A percentile compares a stretch with the other conserved stretches of the same genome.
Evolutionary conservation across 306 rosid species (phyloP).

Genomic region (Rosa rugosa): DNA sequence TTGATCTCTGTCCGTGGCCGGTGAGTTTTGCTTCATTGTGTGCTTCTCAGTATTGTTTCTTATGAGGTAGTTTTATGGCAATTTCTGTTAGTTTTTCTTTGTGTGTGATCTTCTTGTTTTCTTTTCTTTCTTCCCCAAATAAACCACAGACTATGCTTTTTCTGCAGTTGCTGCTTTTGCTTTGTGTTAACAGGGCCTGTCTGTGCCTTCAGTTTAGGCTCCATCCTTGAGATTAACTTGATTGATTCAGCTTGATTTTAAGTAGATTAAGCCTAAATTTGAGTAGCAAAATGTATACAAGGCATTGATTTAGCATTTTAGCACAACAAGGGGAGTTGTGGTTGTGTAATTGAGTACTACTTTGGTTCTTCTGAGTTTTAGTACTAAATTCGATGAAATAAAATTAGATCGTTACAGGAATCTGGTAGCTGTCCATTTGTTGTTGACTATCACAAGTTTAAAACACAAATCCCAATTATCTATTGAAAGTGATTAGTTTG

Average conservation of each 20-base stretch:
- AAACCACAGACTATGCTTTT: not conserved
- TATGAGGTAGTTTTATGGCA: constrained; percentile 7
- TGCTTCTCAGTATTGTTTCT: not conserved
- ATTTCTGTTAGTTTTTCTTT: not conserved
- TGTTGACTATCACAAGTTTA: constrained; percentile 1
- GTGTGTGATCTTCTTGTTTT: not conserved
- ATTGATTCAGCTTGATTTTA: not conserved
- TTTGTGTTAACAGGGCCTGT: not conserved
- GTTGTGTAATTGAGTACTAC: not conserved
- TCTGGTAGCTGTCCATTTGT: not conserved
- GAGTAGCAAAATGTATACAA: not conserved
- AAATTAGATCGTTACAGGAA: not conserved
- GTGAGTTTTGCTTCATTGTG: constrained; percentile 16
- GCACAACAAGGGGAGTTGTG: not conserved
- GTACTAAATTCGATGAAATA: not conserved
- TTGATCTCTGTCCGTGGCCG: not conserved
- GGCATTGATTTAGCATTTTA: not conserved
- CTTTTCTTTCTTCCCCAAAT: not conserved
- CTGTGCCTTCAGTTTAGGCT: not conserved
- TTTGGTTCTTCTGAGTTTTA: constrained; percentile 12
- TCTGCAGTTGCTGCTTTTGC: constrained; percentile 1
- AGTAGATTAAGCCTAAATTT: not conserved
- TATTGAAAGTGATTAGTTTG: not conserved
- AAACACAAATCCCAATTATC: not conserved
- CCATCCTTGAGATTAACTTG: not conserved